phyloP scores from a whole-genome alignment of 495 filamentous ascomycete genomes.

The Elaphomyces granulatus region DNA sequence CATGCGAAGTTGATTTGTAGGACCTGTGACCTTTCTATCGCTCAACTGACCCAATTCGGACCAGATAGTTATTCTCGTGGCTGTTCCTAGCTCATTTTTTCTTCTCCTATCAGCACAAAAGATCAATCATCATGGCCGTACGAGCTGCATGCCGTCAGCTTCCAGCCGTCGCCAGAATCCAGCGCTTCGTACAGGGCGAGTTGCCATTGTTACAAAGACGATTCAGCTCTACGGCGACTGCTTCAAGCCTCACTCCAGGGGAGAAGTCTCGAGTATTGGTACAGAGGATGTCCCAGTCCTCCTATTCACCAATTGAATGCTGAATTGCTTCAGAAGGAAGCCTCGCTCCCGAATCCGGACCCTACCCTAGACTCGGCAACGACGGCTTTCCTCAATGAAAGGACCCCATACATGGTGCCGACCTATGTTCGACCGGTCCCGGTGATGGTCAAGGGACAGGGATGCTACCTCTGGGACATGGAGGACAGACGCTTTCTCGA shows the following conservation, averaged over 20 bases:
- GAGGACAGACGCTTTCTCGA: slow-evolving; percentile 84
- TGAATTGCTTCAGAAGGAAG: slow-evolving; percentile 37
- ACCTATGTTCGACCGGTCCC: slow-evolving; percentile 88
- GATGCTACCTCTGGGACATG: slow-evolving; percentile 78
- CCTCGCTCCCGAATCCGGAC: slow-evolving; percentile 57
- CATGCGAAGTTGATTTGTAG: too few relatives aligned
- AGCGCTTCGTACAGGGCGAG: not conserved
- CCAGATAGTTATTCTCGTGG: too few relatives aligned
- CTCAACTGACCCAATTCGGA: too few relatives aligned
- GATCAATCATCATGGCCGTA: not conserved
- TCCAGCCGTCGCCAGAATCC: not conserved
- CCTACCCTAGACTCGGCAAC: slow-evolving; percentile 64
- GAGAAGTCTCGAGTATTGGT: slow-evolving; percentile 3
- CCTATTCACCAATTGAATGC: not conserved
- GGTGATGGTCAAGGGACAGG: slow-evolving; percentile 75
- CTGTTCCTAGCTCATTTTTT: not conserved
- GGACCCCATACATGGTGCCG: slow-evolving; percentile 77
- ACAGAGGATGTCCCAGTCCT: not conserved
- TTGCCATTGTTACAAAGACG: not conserved
- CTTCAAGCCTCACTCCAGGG: slow-evolving; percentile 1
- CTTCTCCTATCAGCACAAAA: not conserved
- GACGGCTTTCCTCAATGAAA: slow-evolving; percentile 53
- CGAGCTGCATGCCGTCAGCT: not conserved
- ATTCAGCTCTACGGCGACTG: slow-evolving; percentile 4
- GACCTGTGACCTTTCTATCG: too few relatives aligned